A percentile compares a stretch with the other conserved stretches of the same genome.
Conservation (phyloP, 495 filamentous ascomycete genomes). For the Xylaria palmicola region DNA sequence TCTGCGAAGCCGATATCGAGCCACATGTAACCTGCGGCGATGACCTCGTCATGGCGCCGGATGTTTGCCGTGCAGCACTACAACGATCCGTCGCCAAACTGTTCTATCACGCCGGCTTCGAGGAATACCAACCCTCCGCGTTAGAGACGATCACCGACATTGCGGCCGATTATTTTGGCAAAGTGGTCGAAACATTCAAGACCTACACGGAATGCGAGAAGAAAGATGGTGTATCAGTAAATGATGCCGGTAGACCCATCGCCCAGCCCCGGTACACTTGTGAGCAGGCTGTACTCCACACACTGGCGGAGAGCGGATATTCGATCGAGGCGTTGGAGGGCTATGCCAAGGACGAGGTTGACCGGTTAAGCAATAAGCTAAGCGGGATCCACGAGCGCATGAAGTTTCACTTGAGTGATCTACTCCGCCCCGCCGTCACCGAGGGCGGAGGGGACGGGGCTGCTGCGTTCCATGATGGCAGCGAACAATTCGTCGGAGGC, state of each 20-base stretch:
- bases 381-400: constrained; percentile 86
- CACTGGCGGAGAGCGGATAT: constrained; percentile 74
- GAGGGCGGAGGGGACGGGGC: constrained; percentile 82
- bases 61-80: constrained; percentile 75
- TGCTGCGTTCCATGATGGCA: constrained; percentile 89
- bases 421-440: constrained; percentile 83
- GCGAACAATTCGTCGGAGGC: constrained; percentile 93
- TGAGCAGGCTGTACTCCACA: constrained; percentile 86
- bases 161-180: constrained; percentile 83
- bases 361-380: constrained; percentile 82
- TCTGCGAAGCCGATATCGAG: constrained; percentile 79
- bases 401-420: constrained; percentile 82
- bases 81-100: constrained; percentile 91
- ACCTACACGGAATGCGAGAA: constrained; percentile 81
- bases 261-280: constrained; percentile 65
- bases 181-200: constrained; percentile 74
- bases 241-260: constrained; percentile 12
- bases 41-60: constrained; percentile 79
- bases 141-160: constrained; percentile 89
- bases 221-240: constrained; percentile 44
- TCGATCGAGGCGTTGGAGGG: constrained; percentile 78
- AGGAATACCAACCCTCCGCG: constrained; percentile 94
- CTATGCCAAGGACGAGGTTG: constrained; percentile 92
- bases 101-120: constrained; percentile 95
- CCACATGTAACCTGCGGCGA: constrained; percentile 84